Conservation (phyloP, 1,284 basidiomycete species). For the Ceratobasidium sp. region DNA sequence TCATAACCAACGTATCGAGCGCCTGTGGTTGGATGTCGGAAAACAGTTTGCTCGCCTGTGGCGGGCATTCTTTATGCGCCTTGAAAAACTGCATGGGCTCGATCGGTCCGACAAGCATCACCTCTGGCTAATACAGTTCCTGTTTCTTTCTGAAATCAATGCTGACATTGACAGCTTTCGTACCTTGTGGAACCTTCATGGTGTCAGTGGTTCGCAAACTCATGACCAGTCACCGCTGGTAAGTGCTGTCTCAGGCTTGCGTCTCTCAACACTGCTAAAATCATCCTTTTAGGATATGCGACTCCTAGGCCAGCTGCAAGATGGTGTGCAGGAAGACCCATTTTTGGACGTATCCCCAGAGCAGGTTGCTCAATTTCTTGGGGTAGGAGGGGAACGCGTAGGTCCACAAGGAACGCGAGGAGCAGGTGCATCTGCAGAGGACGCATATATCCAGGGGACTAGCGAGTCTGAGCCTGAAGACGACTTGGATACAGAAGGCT, state of each 20-base stretch:
- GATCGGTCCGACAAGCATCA: conserved; percentile 56
- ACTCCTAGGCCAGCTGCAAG: not conserved
- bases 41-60: conserved; percentile 58
- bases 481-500: not conserved
- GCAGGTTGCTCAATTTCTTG: not conserved
- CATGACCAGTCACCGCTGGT: not conserved
- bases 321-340: not conserved
- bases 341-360: not conserved
- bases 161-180: conserved; percentile 58
- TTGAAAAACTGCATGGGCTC: conserved; percentile 59
- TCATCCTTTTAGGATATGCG: not conserved
- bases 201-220: not conserved
- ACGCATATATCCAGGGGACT: not conserved
- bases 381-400: not conserved
- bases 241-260: not conserved
- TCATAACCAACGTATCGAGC: conserved; percentile 55
- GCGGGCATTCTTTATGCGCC: conserved; percentile 60
- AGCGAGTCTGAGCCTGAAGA: not conserved
- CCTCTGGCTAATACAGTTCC: conserved; percentile 62
- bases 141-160: conserved; percentile 61
- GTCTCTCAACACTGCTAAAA: too few relatives aligned
- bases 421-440: not conserved
- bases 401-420: not conserved
- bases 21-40: conserved; percentile 62
- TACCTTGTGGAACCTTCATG: conserved; percentile 60